Percentiles rank a stretch among this genome's conserved stretches.
phyloP scores from a whole-genome alignment of 306 rosid species.

The Luffa aegyptiaca region DNA sequence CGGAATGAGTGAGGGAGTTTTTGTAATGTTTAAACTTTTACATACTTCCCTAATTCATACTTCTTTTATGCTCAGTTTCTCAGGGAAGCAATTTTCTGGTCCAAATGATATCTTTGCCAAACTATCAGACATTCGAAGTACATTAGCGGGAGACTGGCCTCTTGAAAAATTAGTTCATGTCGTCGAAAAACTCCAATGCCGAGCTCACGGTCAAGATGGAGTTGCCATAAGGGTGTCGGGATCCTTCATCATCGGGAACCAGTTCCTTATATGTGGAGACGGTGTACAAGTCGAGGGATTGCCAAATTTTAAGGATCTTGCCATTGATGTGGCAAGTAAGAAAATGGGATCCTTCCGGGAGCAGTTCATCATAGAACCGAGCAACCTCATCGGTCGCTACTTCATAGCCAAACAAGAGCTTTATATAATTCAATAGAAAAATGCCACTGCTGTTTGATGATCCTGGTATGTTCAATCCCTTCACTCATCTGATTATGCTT shows the following conservation, averaged over 20 bases:
- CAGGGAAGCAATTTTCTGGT: conserved; percentile 61
- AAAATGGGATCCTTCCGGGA: conserved; percentile 86
- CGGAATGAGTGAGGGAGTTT: no score
- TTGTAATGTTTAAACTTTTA: not conserved
- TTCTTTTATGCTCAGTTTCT: conserved; percentile 40
- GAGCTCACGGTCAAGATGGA: conserved; percentile 63
- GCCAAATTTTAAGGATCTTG: conserved; percentile 79
- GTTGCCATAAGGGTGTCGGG: conserved; percentile 89
- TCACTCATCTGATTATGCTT: not conserved
- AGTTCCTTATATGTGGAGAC: conserved; percentile 93
- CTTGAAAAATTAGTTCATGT: conserved; percentile 85
- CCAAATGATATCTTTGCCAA: conserved; percentile 40
- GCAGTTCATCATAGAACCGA: conserved; percentile 73
- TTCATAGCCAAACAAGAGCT: conserved; percentile 69
- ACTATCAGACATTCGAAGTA: conserved; percentile 54
- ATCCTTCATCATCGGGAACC: conserved; percentile 77
- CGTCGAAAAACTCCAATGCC: conserved; percentile 82
- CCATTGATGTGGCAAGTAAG: conserved; percentile 56
- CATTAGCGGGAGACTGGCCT: conserved; percentile 88
- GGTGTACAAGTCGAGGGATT: conserved; percentile 90
- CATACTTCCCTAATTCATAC: not conserved
- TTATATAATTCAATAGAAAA: conserved; percentile 49
- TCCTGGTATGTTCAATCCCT: not conserved
- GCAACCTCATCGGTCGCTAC: conserved; percentile 65
- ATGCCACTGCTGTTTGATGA: not conserved